Evolutionary conservation across 2,329 filamentous ascomycete species (phyloP).

Genomic region (Pestalotiopsis sp.): DNA sequence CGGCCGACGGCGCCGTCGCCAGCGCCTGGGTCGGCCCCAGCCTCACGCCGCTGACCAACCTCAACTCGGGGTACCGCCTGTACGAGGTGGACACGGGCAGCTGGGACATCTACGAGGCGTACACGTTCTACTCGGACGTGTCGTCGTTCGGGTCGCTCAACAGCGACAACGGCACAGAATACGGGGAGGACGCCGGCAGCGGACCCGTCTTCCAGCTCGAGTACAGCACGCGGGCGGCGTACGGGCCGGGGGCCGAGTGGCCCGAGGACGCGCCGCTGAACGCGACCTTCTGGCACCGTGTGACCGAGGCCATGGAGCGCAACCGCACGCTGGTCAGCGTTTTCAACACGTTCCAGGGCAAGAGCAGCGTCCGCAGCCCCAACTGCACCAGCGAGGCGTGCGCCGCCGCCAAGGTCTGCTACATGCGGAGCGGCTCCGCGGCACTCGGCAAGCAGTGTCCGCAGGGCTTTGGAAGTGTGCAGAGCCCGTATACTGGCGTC

Average conservation of each 20-base stretch:
- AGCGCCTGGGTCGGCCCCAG: constrained; percentile 45
- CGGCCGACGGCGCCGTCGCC: constrained; percentile 37
- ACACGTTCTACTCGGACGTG: constrained; percentile 44
- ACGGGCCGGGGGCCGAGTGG: constrained; percentile 39
- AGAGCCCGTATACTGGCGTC: constrained; percentile 37
- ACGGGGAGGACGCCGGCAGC: not conserved
- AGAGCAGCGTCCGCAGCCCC: constrained; percentile 50
- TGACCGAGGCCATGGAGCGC: constrained; percentile 59
- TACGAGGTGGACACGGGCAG: constrained; percentile 47
- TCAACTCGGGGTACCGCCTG: constrained; percentile 45
- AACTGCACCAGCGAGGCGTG: constrained; percentile 55
- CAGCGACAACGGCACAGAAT: constrained; percentile 6
- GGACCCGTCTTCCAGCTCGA: constrained; percentile 43
- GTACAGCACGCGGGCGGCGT: constrained; percentile 45
- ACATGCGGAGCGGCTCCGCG: constrained; percentile 59
- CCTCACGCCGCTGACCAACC: constrained; percentile 50
- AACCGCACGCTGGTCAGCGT: constrained; percentile 49
- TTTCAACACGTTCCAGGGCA: constrained; percentile 56
- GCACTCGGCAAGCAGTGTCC: constrained; percentile 53
- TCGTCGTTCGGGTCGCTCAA: constrained; percentile 41
- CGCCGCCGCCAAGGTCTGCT: constrained; percentile 57
- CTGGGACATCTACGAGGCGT: constrained; percentile 44
- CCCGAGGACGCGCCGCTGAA: constrained; percentile 55
- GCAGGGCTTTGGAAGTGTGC: constrained; percentile 48
- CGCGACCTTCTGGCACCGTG: constrained; percentile 60